Conservation (phyloP, 306 rosid species). For the Cicer judaicum region DNA sequence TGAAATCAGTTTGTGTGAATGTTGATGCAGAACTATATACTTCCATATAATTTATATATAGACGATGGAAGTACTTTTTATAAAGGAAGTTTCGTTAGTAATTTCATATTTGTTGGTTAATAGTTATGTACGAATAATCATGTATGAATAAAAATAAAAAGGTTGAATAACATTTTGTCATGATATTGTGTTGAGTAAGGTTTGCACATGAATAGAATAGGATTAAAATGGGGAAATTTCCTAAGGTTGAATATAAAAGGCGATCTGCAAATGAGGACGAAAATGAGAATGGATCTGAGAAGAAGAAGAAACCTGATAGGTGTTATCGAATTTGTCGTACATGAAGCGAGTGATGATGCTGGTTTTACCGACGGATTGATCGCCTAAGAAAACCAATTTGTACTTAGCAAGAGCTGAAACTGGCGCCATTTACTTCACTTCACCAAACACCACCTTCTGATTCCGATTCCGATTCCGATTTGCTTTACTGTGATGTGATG, state of each 20-base stretch:
- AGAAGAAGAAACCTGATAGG: constrained; percentile 56
- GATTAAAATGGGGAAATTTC: constrained; percentile 4
- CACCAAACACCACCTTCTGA: neutral
- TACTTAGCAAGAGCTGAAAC: constrained; percentile 69
- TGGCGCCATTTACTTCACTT: constrained; percentile 53
- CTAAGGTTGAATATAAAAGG: neutral
- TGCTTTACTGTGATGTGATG: neutral
- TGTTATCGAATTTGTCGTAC: constrained; percentile 70
- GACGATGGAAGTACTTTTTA: neutral
- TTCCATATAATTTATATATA: no score
- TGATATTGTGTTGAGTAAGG: no score
- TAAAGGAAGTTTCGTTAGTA: neutral
- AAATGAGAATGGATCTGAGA: constrained; percentile 45
- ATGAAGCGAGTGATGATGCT: constrained; percentile 72
- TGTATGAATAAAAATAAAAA: neutral
- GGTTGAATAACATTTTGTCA: no score
- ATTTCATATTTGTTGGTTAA: neutral
- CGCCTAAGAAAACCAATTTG: constrained; percentile 67
- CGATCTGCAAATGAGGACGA: neutral
- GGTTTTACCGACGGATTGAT: constrained; percentile 71
- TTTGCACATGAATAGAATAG: neutral
- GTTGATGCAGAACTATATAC: neutral
- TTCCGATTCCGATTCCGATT: neutral
- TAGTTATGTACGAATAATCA: neutral
- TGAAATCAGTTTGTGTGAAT: neutral